Conservation (phyloP, 2,329 filamentous ascomycete genomes). For the Colletotrichum costaricense region DNA sequence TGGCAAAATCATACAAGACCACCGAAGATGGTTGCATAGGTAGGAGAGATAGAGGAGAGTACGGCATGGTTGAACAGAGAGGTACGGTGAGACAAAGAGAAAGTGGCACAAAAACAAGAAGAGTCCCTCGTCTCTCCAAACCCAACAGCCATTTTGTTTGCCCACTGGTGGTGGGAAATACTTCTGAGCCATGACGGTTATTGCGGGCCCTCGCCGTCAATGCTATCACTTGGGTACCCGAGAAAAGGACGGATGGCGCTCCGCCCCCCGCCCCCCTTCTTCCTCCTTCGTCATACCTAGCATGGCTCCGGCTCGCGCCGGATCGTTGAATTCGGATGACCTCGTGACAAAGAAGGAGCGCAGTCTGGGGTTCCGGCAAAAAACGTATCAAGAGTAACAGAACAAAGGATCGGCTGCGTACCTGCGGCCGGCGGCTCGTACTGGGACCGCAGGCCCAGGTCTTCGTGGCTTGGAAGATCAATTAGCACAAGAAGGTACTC, state of each 20-base stretch:
- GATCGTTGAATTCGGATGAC: slow-evolving; percentile 14
- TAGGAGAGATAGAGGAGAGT: not conserved
- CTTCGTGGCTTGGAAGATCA: not conserved
- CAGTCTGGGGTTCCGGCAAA: not conserved
- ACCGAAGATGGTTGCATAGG: not conserved
- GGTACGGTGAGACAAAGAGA: not conserved
- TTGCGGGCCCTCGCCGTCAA: not conserved
- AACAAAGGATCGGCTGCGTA: slow-evolving; percentile 18
- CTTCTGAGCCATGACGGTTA: not conserved
- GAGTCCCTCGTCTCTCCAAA: not conserved
- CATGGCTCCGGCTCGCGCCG: slow-evolving; percentile 22
- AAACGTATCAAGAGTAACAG: slow-evolving; percentile 6
- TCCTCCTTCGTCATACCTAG: slow-evolving; percentile 3
- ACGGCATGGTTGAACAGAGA: not conserved
- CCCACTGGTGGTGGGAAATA: not conserved
- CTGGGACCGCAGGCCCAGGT: not conserved
- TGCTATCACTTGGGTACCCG: not conserved
- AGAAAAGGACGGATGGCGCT: not conserved
- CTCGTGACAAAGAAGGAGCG: slow-evolving; percentile 28
- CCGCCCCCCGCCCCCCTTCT: not conserved
- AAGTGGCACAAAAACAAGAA: not conserved
- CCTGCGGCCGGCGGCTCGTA: not conserved
- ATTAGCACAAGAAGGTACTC: not conserved
- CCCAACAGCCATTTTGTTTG: not conserved
- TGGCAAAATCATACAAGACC: not conserved